Base-by-base conservation (phyloP, 139 green algal genomes). In the Chara braunii region DNA sequence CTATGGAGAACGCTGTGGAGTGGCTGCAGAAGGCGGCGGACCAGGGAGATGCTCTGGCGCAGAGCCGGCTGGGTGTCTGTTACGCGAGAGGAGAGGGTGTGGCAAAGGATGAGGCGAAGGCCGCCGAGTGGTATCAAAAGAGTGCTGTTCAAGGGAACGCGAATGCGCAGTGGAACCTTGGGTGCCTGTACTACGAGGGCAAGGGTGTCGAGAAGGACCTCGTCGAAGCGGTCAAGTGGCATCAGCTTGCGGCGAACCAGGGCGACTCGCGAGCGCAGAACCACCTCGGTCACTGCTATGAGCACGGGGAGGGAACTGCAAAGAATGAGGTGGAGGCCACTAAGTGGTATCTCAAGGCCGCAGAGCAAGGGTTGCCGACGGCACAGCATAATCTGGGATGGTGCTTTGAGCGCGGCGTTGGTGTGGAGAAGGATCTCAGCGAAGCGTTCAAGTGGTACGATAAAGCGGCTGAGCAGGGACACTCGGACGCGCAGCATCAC, bases 11-110 rank as follows among this genome's bases (percentile, higher is more conserved):
- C n/a, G 67, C 67, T 3, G 43, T 66, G 8, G 6, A 77, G 67
- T 53, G 43, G 43, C 64, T 56, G 35, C 37, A 50, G 3, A 80
- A 78, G 12, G 64, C 67, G 5, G 67, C 67, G 5, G 67, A 64
- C 6, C 67, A 76, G 60, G 67, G 67, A 36, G 12, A 76, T 22
- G n/a, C 40, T 4, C 28, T 11, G 11, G 67, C 33, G 28, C 36
- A 75, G 35, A 42, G 54, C 42, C 72, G 62, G 30, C 61, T 76
- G 6, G 67, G 60, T 3, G 23, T 43, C 4, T 59, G 50, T 18
- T 59, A 59, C n/a, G 18, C 37, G 50, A 14, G 45, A n/a, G 50
- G 50, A 14, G 14, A 14, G 37, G 50, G 40, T 48, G 40, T 48
- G 40, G 40, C 18, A 18, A n/a, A n/a, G n/a, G n/a, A n/a, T n/a